phyloP scores from a whole-genome alignment of 1,284 basidiomycete species.

The Tilletia caries region DNA sequence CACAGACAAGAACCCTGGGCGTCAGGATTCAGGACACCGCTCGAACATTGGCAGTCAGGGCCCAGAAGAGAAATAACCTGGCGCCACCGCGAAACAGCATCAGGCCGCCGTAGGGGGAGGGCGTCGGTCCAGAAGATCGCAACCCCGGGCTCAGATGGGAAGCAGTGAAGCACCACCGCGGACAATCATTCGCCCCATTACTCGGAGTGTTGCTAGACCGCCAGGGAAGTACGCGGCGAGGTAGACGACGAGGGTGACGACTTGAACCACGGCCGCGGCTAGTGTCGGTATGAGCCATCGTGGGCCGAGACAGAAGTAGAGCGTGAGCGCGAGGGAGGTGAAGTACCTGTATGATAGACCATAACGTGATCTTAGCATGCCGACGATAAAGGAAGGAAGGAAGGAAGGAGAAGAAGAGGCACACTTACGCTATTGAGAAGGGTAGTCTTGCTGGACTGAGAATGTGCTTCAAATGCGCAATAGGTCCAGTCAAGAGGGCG shows the following conservation, averaged over 20 bases:
- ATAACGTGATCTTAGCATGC: background rate
- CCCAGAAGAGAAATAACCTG: background rate
- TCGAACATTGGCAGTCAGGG: too few relatives aligned
- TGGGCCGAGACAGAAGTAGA: constrained; percentile 52
- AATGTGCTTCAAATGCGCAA: constrained; percentile 49
- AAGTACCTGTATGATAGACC: constrained; percentile 30
- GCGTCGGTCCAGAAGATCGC: too few relatives aligned
- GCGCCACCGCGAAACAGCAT: constrained; percentile 1
- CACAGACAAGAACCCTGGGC: background rate
- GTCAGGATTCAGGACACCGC: background rate
- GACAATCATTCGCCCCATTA: constrained; percentile 42
- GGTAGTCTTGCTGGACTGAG: constrained; percentile 58
- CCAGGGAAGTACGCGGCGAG: constrained; percentile 51
- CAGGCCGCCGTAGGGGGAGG: background rate
- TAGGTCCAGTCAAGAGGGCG: constrained; percentile 46
- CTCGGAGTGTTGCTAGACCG: constrained; percentile 40
- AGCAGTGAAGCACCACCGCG: constrained; percentile 45
- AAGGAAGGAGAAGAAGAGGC: background rate
- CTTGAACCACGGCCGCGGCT: constrained; percentile 40
- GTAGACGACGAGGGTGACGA: constrained; percentile 42
- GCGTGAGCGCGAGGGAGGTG: constrained; percentile 42
- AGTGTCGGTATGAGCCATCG: constrained; percentile 44
- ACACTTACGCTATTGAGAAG: constrained; percentile 59
- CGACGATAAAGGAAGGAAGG: background rate
- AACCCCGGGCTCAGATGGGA: constrained; percentile 36